Evolutionary conservation across 495 filamentous ascomycete species (phyloP).

Genomic region (Xylaria grammica): DNA sequence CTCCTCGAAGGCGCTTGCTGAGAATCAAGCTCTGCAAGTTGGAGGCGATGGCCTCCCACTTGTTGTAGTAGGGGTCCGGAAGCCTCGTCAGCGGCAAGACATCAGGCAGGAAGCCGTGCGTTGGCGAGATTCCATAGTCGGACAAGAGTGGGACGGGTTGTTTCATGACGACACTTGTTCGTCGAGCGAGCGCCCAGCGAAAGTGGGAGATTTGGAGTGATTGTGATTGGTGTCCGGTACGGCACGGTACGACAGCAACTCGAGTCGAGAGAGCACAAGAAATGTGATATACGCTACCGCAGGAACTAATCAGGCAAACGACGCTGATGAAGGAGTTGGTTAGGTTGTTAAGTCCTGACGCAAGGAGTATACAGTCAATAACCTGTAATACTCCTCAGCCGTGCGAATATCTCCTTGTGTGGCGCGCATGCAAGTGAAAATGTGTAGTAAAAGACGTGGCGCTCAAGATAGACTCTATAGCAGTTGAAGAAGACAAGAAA

Average conservation of each 20-base stretch:
- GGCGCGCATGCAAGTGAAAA: conserved; percentile 39
- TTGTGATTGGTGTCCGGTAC: neutral
- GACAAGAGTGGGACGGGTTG: conserved; percentile 76
- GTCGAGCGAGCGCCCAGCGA: neutral
- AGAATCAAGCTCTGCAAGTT: conserved; percentile 89
- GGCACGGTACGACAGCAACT: too few species aligned
- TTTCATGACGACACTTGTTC: conserved; percentile 65
- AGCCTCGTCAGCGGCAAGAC: conserved; percentile 79
- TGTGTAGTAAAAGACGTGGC: neutral
- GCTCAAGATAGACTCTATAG: neutral
- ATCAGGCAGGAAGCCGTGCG: conserved; percentile 86
- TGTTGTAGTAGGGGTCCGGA: conserved; percentile 86
- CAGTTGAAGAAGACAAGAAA: conserved; percentile 3
- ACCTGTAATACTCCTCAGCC: conserved; percentile 67
- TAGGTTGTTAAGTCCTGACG: conserved; percentile 55
- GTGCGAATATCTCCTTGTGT: conserved; percentile 47
- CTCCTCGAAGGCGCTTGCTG: conserved; percentile 76
- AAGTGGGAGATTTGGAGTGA: too few species aligned
- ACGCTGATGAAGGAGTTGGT: conserved; percentile 2
- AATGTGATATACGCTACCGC: too few species aligned
- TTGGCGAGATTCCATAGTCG: conserved; percentile 87
- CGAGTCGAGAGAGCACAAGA: too few species aligned
- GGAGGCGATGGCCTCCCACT: conserved; percentile 83
- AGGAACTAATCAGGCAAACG: too few species aligned
- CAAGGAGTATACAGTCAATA: conserved; percentile 65